Conservation (phyloP, 495 filamentous ascomycete genomes). For the Neurospora terricola region DNA sequence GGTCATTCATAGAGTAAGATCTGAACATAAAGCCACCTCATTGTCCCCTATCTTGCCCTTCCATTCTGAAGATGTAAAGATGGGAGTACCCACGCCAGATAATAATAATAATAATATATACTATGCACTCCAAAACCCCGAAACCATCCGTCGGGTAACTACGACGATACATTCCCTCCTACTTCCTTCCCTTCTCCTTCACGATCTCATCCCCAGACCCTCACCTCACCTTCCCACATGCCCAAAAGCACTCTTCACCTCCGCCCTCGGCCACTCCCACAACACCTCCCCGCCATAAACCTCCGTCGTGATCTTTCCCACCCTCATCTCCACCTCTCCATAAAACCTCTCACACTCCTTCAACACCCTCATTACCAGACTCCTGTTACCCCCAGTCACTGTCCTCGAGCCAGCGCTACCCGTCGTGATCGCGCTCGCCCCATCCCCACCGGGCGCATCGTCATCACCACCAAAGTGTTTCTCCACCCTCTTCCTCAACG, state of each 20-base stretch:
- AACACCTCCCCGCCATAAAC: conserved; percentile 46
- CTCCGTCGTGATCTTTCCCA: conserved; percentile 49
- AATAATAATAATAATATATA: not conserved
- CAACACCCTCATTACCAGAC: conserved; percentile 67
- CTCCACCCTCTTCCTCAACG: conserved; percentile 79
- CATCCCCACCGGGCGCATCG: conserved; percentile 28
- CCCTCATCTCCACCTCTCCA: conserved; percentile 59
- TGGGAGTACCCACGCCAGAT: not conserved
- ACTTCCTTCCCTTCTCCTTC: not conserved
- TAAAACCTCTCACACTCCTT: conserved; percentile 74
- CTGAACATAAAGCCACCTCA: not conserved
- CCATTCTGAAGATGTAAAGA: not conserved
- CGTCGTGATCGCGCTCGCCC: not conserved
- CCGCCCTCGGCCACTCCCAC: conserved; percentile 44
- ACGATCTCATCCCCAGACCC: not conserved
- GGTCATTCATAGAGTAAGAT: not conserved
- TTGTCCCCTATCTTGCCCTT: not conserved
- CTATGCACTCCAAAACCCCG: not conserved
- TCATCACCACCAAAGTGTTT: conserved; percentile 92
- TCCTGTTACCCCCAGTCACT: conserved; percentile 24
- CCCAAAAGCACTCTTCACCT: conserved; percentile 42
- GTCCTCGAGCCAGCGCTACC: not conserved
- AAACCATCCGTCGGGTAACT: not conserved
- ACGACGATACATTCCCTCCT: not conserved
- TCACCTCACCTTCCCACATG: conserved; percentile 25